A percentile compares a stretch with the other conserved stretches of the same genome.
phyloP scores from a whole-genome alignment of 306 rosid genomes.

The Quercus ilex region DNA sequence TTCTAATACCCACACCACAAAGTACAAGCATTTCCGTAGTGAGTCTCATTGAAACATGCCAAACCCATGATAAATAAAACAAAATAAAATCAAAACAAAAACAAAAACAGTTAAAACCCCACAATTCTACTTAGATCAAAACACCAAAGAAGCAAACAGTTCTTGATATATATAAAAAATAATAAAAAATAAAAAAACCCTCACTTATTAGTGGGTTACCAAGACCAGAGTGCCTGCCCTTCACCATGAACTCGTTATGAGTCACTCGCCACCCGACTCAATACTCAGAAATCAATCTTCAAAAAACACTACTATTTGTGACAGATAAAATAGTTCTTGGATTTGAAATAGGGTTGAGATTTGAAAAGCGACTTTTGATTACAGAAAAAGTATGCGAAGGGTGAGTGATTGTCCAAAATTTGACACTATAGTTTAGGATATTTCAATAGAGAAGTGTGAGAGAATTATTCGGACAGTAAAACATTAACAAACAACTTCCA shows the following conservation, averaged over 20 bases:
- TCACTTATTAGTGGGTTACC: slow-evolving; percentile 32
- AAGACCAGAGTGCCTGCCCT: slow-evolving; percentile 29
- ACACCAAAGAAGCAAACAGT: not conserved
- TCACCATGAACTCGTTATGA: slow-evolving; percentile 32
- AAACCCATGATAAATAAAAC: not conserved
- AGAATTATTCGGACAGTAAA: too few relatives aligned
- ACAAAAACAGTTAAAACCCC: not conserved
- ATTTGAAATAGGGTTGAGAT: not conserved
- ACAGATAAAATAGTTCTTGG: not conserved
- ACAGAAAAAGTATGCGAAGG: not conserved
- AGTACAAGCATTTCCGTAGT: not conserved
- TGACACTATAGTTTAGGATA: too few relatives aligned
- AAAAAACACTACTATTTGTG: not conserved
- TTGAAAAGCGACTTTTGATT: too few relatives aligned
- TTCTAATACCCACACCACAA: not conserved
- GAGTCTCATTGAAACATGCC: not conserved
- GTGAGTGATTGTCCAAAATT: not conserved
- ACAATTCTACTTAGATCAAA: not conserved
- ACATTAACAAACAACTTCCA: too few relatives aligned
- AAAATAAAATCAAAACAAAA: not conserved
- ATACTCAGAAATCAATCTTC: not conserved
- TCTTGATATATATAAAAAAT: too few relatives aligned
- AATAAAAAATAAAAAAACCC: not conserved
- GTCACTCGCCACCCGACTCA: not conserved
- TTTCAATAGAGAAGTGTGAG: too few relatives aligned